Conservation (phyloP, 768 basidiomycete genomes). For the Artomyces pyxidatus region DNA sequence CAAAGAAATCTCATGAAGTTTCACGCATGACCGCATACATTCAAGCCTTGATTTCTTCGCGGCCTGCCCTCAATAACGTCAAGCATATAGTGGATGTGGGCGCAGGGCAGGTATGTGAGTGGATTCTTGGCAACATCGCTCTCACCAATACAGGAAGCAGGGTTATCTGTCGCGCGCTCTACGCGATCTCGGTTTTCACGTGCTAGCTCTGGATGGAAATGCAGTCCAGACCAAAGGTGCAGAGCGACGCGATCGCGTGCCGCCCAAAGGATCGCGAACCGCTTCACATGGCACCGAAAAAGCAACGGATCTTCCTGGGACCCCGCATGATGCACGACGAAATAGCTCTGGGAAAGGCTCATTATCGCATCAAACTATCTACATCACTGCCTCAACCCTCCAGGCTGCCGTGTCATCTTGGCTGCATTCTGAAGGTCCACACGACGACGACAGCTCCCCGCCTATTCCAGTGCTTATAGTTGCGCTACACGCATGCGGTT, state of each 20-base stretch:
- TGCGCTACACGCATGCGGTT: conserved; percentile 71
- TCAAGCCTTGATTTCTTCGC: conserved; percentile 26
- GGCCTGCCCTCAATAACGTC: conserved; percentile 16
- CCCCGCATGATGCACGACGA: background rate
- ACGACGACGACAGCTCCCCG: background rate
- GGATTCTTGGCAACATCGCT: background rate
- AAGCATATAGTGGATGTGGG: conserved; percentile 61
- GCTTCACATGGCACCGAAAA: conserved; percentile 6
- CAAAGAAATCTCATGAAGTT: conserved; percentile 73
- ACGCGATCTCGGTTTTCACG: conserved; percentile 29
- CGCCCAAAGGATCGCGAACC: conserved; percentile 14
- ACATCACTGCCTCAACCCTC: conserved; percentile 44
- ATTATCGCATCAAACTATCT: conserved; percentile 48
- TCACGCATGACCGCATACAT: conserved; percentile 53
- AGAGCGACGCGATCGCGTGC: conserved; percentile 30
- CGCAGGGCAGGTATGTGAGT: conserved; percentile 53
- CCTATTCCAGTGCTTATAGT: conserved; percentile 48
- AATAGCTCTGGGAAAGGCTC: conserved; percentile 19
- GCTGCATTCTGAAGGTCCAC: conserved; percentile 26
- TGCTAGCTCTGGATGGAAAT: conserved; percentile 64
- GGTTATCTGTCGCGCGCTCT: conserved; percentile 56
- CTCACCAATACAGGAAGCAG: conserved; percentile 22
- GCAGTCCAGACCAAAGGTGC: conserved; percentile 53
- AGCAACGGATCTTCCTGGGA: background rate
- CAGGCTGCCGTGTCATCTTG: conserved; percentile 42